phyloP scores from a whole-genome alignment of 2,329 filamentous ascomycete species.

The Phaeosphaeriaceae sp. region DNA sequence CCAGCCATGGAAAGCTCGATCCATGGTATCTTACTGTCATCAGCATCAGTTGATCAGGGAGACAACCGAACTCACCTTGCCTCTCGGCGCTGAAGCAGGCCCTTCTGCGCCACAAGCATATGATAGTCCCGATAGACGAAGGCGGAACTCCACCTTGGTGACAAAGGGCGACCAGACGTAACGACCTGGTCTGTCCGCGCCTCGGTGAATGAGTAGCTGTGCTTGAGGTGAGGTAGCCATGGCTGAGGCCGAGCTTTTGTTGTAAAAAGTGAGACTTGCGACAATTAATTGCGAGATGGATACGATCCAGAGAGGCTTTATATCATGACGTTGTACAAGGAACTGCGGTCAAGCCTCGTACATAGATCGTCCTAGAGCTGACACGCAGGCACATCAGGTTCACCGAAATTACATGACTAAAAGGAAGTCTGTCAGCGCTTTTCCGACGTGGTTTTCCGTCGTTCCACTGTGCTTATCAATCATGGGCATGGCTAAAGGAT shows the following conservation, averaged over 20 bases:
- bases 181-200: constrained; percentile 49
- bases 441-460: neutral
- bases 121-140: constrained; percentile 59
- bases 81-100: constrained; percentile 56
- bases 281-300: neutral
- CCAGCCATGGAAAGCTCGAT: constrained; percentile 43
- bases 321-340: neutral
- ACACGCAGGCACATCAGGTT: neutral
- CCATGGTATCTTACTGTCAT: constrained; percentile 60
- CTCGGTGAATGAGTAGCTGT: constrained; percentile 58
- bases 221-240: constrained; percentile 11
- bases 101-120: constrained; percentile 60
- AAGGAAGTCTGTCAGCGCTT: neutral
- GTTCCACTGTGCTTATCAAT: neutral
- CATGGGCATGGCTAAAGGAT: neutral
- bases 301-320: neutral
- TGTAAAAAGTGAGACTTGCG: neutral
- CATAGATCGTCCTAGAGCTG: neutral
- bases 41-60: neutral
- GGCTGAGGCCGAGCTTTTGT: neutral
- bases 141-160: constrained; percentile 67
- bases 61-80: constrained; percentile 50
- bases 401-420: neutral
- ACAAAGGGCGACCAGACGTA: constrained; percentile 69
- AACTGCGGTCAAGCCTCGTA: neutral